Evolutionary conservation across 176 grass and related monocot species (phyloP), one percentile per base, ranked within the genome.

Genomic region (Phoenix dactylifera): DNA sequence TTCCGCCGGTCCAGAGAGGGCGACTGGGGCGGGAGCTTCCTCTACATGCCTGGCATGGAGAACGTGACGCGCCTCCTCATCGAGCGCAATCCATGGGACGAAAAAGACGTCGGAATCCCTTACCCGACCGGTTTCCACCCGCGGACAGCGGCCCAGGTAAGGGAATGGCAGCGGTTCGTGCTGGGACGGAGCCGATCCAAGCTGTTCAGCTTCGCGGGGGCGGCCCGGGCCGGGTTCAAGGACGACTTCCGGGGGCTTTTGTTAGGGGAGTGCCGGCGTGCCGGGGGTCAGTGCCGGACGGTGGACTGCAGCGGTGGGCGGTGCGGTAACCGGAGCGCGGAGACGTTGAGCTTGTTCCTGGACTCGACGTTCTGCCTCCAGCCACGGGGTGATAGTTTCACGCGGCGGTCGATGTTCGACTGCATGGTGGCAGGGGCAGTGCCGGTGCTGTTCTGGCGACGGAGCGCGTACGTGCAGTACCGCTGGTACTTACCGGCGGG

Each of bases 121-220:
- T 96, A 96, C 65, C 91, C 91, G 22, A 96, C 80, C 0, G 65
- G 83, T 1, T 96, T 96, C 80, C 91, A 96, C 72, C 91, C 91
- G 0, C 74, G 75, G 24, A 24, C 72, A 22, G 53, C 67, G 30
- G 61, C 71, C 53, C 78, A 90, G 48, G 80, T 96, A 26, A 71
- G 74, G 54, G 52, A 71, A 16, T 96, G 91, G 91, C 86, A 90
- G 64, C 71, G 52, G 1, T 57, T 90, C 65, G 64, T 96, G 64
- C 77, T 87, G 26, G 69, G 77, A 49, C 77, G 48, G 6, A 3
- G 6, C 9, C 77, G 91, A 48, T 17, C 22, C 7, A 82, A 16
- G 3, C 80, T 96, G 15, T 96, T 90, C 60, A 73, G 75, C 0
- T 96, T 85, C 73, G 91, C 80, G 12, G 91, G 91, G 19, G 86